Conservation (phyloP, 108 stramenopile genomes). For the Cyclotella sp. region DNA sequence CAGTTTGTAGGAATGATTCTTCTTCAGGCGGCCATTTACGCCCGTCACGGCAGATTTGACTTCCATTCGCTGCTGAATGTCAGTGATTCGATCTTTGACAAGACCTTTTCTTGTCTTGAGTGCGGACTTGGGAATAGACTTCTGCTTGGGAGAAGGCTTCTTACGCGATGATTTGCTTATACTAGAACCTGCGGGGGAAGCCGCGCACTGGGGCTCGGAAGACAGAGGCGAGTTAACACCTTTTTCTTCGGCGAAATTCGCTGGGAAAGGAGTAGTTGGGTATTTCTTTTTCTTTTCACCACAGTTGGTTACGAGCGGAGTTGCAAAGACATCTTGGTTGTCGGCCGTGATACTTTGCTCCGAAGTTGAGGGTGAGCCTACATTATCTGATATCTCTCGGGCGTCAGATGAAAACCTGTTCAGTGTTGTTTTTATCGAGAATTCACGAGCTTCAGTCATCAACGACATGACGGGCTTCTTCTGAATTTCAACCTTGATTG, state of each 20-base stretch:
- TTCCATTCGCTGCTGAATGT: constrained; percentile 38
- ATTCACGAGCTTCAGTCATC: constrained; percentile 29
- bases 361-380: neutral
- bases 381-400: neutral
- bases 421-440: constrained; percentile 34
- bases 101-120: constrained; percentile 42
- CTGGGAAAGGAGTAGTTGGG: constrained; percentile 36
- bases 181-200: constrained; percentile 13
- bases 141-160: constrained; percentile 26
- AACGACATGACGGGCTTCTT: constrained; percentile 20
- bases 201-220: neutral
- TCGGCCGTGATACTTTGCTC: neutral
- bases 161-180: constrained; percentile 7
- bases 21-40: constrained; percentile 37
- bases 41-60: constrained; percentile 32
- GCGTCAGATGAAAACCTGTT: constrained; percentile 20
- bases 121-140: constrained; percentile 48
- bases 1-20: constrained; percentile 45
- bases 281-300: constrained; percentile 32
- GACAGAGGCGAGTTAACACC: neutral
- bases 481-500: constrained; percentile 14
- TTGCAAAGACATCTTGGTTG: constrained; percentile 10
- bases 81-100: constrained; percentile 43
- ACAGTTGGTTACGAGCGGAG: constrained; percentile 31
- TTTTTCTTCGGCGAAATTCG: neutral